Evolutionary conservation across 176 grass and related monocot species (phyloP).

Genomic region (Avena sativa): DNA sequence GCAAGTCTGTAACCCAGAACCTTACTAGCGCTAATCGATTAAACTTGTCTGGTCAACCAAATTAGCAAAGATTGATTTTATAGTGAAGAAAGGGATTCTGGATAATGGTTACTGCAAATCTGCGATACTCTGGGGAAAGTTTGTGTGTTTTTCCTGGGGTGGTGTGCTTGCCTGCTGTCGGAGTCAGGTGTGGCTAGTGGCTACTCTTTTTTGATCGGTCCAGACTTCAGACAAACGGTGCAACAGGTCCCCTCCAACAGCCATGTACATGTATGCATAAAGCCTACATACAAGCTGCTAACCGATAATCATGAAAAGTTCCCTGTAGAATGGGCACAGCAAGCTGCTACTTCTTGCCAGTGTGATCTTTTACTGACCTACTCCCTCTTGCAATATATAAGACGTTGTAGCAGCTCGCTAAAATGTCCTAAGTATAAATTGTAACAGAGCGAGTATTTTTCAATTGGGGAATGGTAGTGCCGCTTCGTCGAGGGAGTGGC

Average conservation of each 20-base stretch:
- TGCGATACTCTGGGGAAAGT: not conserved
- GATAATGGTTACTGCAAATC: not conserved
- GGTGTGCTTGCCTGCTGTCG: constrained; percentile 22
- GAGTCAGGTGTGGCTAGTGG: constrained; percentile 2
- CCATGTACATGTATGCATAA: not conserved
- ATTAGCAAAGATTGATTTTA: not conserved
- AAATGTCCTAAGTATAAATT: too few relatives aligned
- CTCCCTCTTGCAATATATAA: too few relatives aligned
- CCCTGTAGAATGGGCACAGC: not conserved
- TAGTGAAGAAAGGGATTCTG: not conserved
- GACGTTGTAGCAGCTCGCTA: too few relatives aligned
- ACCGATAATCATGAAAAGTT: not conserved
- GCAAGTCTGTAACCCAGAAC: not conserved
- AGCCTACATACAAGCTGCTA: not conserved
- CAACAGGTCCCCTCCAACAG: constrained; percentile 3
- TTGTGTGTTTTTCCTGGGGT: not conserved
- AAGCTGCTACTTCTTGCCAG: not conserved
- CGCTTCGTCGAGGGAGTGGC: not conserved
- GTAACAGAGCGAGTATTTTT: not conserved
- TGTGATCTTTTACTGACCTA: not conserved
- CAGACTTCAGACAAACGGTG: not conserved
- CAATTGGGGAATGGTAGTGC: not conserved
- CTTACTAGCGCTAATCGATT: not conserved
- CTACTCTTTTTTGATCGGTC: constrained; percentile 19
- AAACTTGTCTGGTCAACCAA: constrained; percentile 12